A percentile compares a stretch with the other conserved stretches of the same genome.
These are phyloP conservation scores for Truncatella angustata DNA, from an alignment of 2,329 filamentous ascomycete genomes.

Conservation along the genomic window DNA sequence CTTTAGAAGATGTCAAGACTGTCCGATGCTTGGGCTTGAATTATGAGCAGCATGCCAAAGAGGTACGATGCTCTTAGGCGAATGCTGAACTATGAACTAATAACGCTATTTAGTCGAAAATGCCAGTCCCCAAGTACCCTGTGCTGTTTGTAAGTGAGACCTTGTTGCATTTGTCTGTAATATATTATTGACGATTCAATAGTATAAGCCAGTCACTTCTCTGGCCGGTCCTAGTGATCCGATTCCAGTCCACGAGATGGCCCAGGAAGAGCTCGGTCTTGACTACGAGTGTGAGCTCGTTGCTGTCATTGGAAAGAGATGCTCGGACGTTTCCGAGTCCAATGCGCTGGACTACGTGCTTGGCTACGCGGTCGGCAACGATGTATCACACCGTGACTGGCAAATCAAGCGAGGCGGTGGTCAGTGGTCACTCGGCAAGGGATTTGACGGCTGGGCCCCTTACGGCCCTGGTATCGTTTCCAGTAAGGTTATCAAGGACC, in stretches of 20 bases:
- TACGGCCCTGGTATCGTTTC: slow-evolving; percentile 71
- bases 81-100: slow-evolving; percentile 1
- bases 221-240: slow-evolving; percentile 63
- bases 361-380: slow-evolving; percentile 74
- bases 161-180: not conserved
- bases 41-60: slow-evolving; percentile 69
- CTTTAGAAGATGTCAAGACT: slow-evolving; percentile 60
- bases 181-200: no score
- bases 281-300: slow-evolving; percentile 84
- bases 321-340: slow-evolving; percentile 61
- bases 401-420: slow-evolving; percentile 66
- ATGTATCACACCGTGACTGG: slow-evolving; percentile 79
- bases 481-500: slow-evolving; percentile 51
- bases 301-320: slow-evolving; percentile 67
- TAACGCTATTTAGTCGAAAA: slow-evolving; percentile 47
- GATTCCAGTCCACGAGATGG: slow-evolving; percentile 64
- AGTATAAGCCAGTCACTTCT: slow-evolving; percentile 68
- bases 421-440: slow-evolving; percentile 72
- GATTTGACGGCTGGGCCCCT: slow-evolving; percentile 74
- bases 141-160: slow-evolving; percentile 61
- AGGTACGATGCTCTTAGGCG: slow-evolving; percentile 40
- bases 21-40: slow-evolving; percentile 71
- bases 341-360: slow-evolving; percentile 70
- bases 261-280: slow-evolving; percentile 63
- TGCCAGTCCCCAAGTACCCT: slow-evolving; percentile 69